A percentile compares a stretch with the other conserved stretches of the same genome.
These are phyloP conservation scores for Agaricus subrufescens DNA, from an alignment of 768 basidiomycete genomes.

Conservation along the genomic window DNA sequence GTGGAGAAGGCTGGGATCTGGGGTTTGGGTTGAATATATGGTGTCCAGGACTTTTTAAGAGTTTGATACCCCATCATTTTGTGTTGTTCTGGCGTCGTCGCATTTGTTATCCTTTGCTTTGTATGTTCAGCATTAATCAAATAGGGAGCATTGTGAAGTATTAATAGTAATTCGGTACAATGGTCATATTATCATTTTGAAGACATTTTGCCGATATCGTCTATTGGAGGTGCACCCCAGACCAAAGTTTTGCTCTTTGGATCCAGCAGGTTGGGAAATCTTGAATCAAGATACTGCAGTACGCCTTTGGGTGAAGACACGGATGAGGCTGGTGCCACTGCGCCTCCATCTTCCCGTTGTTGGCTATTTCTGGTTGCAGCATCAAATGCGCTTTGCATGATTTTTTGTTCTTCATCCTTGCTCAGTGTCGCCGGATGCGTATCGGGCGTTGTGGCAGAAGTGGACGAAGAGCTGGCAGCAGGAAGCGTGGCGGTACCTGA, in stretches of 20 bases:
- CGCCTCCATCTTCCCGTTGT: neutral
- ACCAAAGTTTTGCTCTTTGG: constrained; percentile 60
- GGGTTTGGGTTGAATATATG: constrained; percentile 48
- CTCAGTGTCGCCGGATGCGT: constrained; percentile 1
- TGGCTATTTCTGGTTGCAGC: neutral
- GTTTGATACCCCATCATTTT: constrained; percentile 9
- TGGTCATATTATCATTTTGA: neutral
- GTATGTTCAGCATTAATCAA: constrained; percentile 2
- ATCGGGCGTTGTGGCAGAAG: neutral
- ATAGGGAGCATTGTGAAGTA: neutral
- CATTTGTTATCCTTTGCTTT: constrained; percentile 7
- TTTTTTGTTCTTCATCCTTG: constrained; percentile 1
- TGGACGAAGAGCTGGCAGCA: neutral
- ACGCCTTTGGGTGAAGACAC: constrained; percentile 32
- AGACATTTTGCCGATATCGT: constrained; percentile 35
- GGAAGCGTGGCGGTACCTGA: constrained; percentile 6
- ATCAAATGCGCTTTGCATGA: constrained; percentile 6
- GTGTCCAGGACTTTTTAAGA: neutral
- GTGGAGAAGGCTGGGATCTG: constrained; percentile 85
- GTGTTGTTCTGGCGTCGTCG: constrained; percentile 10
- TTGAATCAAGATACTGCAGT: constrained; percentile 36
- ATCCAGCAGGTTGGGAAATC: constrained; percentile 51
- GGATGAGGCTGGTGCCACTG: neutral
- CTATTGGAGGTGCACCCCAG: constrained; percentile 70
- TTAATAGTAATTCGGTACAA: neutral